Conservation (phyloP, 2,329 filamentous ascomycete species). For the Epicoccum sorghinum region DNA sequence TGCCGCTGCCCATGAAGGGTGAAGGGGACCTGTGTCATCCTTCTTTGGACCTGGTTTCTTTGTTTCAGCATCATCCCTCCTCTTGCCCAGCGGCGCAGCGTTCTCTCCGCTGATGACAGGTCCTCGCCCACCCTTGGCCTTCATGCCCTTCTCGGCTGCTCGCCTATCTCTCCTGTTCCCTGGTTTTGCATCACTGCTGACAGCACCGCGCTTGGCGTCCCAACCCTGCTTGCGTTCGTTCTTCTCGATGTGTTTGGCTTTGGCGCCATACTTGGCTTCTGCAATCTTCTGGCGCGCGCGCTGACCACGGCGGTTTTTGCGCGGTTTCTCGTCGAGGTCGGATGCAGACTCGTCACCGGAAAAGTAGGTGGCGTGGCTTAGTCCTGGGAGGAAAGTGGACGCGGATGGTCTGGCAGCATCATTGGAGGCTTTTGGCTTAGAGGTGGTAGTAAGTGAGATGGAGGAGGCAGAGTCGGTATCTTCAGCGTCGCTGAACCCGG, state of each 20-base stretch:
- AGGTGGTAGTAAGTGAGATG: slow-evolving; percentile 13
- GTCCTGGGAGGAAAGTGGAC: slow-evolving; percentile 73
- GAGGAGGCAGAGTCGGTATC: slow-evolving; percentile 22
- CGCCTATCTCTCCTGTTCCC: slow-evolving; percentile 30
- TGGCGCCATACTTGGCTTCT: slow-evolving; percentile 78
- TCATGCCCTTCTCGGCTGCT: slow-evolving; percentile 22
- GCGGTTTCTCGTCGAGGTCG: slow-evolving; percentile 57
- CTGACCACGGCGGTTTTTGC: slow-evolving; percentile 79
- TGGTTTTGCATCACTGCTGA: slow-evolving; percentile 35
- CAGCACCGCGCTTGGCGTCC: slow-evolving; percentile 65
- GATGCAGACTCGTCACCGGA: slow-evolving; percentile 78
- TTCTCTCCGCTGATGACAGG: slow-evolving; percentile 43
- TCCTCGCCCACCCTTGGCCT: slow-evolving; percentile 27
- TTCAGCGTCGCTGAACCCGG: slow-evolving; percentile 12
- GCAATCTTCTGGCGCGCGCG: slow-evolving; percentile 77
- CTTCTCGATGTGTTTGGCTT: slow-evolving; percentile 70
- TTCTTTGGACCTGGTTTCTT: slow-evolving; percentile 47
- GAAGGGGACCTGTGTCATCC: slow-evolving; percentile 61
- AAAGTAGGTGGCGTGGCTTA: slow-evolving; percentile 79
- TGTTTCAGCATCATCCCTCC: slow-evolving; percentile 26
- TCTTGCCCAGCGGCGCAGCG: slow-evolving; percentile 32
- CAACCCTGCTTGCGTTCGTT: slow-evolving; percentile 59
- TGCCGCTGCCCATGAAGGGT: slow-evolving; percentile 70
- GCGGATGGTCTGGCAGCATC: slow-evolving; percentile 28
- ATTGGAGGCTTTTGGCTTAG: slow-evolving; percentile 22